phyloP scores from a whole-genome alignment of 2,329 filamentous ascomycete genomes.

The Colletotrichum eleusines region DNA sequence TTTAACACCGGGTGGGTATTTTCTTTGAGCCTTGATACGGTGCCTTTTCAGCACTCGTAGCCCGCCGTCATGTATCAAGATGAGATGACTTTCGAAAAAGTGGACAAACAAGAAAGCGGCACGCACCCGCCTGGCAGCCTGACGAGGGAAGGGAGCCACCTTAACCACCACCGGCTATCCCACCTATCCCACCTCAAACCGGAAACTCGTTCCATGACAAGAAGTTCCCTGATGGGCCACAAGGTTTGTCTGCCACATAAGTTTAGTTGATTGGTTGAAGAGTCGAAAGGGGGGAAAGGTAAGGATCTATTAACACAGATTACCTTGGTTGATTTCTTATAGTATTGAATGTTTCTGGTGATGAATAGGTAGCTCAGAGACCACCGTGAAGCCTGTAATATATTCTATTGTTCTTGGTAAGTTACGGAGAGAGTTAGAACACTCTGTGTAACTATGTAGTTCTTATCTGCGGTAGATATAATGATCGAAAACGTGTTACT shows the following conservation, averaged over 20 bases:
- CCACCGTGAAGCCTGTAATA: neutral
- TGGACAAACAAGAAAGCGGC: too few relatives aligned
- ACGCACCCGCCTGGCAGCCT: neutral
- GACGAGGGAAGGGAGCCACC: too few relatives aligned
- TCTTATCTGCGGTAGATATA: neutral
- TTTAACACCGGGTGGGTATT: neutral
- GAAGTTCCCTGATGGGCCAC: neutral
- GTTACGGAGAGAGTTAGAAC: accelerated
- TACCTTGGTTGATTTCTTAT: neutral
- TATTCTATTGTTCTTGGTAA: too few relatives aligned
- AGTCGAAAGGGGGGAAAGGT: neutral
- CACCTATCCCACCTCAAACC: neutral
- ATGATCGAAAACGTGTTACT: neutral
- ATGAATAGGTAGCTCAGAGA: neutral
- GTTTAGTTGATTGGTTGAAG: neutral
- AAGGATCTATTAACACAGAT: neutral
- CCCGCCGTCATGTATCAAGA: neutral
- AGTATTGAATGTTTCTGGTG: too few relatives aligned
- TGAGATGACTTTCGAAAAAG: neutral
- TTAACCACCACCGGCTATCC: neutral
- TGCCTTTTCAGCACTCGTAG: neutral
- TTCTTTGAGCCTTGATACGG: neutral
- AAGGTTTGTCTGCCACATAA: neutral
- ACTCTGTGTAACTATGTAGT: neutral
- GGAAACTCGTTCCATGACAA: neutral